Evolutionary conservation across 1,284 basidiomycete genomes (phyloP).

Genomic region (Austroboletus niveus): DNA sequence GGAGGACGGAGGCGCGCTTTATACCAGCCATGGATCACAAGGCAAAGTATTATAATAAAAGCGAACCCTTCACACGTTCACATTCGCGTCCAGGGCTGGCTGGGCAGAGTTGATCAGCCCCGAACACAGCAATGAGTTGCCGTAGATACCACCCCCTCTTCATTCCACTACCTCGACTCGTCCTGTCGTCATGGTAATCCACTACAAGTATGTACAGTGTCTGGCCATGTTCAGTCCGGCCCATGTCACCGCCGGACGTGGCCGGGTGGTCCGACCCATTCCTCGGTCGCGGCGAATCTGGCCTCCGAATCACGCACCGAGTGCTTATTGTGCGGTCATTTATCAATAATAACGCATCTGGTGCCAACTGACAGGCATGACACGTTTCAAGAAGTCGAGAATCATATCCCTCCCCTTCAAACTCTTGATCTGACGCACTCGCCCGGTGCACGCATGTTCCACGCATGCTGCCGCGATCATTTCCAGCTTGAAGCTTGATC

Average conservation of each 20-base stretch:
- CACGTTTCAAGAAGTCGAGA: slow-evolving; percentile 14
- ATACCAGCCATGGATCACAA: slow-evolving; percentile 7
- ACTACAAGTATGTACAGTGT: too few species aligned
- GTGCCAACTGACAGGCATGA: neutral
- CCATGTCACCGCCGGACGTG: too few species aligned
- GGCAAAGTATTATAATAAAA: slow-evolving; percentile 6
- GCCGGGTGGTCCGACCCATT: too few species aligned
- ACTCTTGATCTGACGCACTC: neutral
- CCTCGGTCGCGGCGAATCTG: neutral
- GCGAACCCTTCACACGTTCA: neutral
- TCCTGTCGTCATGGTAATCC: too few species aligned
- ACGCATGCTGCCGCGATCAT: too few species aligned
- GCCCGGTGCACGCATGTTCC: too few species aligned
- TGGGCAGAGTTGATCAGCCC: too few species aligned
- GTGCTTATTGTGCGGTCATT: neutral
- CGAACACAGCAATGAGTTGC: neutral
- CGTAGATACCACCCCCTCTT: neutral
- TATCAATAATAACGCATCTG: neutral
- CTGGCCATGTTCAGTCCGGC: too few species aligned
- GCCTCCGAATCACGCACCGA: neutral
- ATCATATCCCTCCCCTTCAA: slow-evolving; percentile 3
- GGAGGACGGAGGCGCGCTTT: slow-evolving; percentile 5
- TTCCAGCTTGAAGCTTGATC: too few species aligned
- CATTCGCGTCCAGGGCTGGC: too few species aligned
- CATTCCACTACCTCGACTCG: too few species aligned